Conservation (phyloP, 1,284 basidiomycete species). For the Mycosarcoma mackinlayi region DNA sequence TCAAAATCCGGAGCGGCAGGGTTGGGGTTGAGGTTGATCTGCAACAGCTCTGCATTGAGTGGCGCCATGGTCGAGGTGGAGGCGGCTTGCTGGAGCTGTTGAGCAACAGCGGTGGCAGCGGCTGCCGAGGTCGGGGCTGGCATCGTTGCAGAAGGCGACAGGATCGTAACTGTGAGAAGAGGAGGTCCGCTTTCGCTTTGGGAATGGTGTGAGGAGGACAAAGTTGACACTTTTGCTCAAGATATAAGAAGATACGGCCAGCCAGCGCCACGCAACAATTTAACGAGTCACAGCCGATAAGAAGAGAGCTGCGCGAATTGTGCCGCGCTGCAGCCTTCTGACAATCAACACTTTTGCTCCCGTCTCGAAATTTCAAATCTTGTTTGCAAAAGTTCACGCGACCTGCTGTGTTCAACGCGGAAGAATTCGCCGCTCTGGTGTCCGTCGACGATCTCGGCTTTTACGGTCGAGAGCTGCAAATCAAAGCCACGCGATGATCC, state of each 20-base stretch:
- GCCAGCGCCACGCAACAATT: neutral
- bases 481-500: neutral
- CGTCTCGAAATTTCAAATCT: slow-evolving; percentile 6
- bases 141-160: slow-evolving; percentile 4
- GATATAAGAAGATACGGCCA: too few species aligned
- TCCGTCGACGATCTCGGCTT: slow-evolving; percentile 8
- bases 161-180: neutral
- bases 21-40: slow-evolving; percentile 40
- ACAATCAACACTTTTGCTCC: neutral
- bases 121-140: slow-evolving; percentile 28
- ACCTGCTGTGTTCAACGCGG: neutral
- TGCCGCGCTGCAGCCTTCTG: neutral
- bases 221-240: too few species aligned
- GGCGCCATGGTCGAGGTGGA: slow-evolving; percentile 35
- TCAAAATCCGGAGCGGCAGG: slow-evolving; percentile 54
- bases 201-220: too few species aligned
- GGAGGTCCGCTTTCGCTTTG: too few species aligned
- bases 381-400: neutral
- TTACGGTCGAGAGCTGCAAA: slow-evolving; percentile 6
- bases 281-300: slow-evolving; percentile 9
- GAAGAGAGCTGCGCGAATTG: slow-evolving; percentile 9
- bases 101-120: slow-evolving; percentile 7
- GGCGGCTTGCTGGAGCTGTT: slow-evolving; percentile 19
- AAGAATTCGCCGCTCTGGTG: slow-evolving; percentile 5
- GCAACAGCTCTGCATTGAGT: slow-evolving; percentile 47